Evolutionary conservation across 805 yeast genomes (phyloP).

Genomic region (Brettanomyces bruxellensis): DNA sequence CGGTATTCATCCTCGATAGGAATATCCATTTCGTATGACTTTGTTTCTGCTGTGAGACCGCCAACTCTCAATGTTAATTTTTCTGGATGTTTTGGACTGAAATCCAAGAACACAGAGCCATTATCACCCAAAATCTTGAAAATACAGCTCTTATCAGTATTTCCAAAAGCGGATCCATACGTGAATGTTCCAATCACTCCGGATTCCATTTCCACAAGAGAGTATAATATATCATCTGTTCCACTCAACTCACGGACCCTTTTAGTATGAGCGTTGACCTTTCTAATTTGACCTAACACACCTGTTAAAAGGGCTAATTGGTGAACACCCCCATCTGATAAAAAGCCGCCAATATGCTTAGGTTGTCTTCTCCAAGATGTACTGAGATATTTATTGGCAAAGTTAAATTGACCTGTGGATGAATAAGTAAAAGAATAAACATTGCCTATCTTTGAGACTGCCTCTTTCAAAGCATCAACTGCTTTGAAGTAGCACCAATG

Average conservation of each 20-base stretch:
- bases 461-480: slow-evolving; percentile 43
- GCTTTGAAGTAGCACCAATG: slow-evolving; percentile 74
- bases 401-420: slow-evolving; percentile 66
- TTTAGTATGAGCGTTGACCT: slow-evolving; percentile 66
- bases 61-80: slow-evolving; percentile 34
- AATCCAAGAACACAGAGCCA: slow-evolving; percentile 67
- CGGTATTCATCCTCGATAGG: slow-evolving; percentile 37
- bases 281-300: slow-evolving; percentile 63
- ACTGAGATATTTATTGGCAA: slow-evolving; percentile 46
- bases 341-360: slow-evolving; percentile 85
- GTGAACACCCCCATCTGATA: slow-evolving; percentile 96
- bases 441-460: slow-evolving; percentile 65
- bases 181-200: slow-evolving; percentile 73
- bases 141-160: slow-evolving; percentile 56
- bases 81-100: slow-evolving; percentile 39
- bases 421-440: slow-evolving; percentile 61
- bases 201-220: slow-evolving; percentile 54
- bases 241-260: slow-evolving; percentile 77
- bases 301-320: slow-evolving; percentile 82
- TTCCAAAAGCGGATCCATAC: slow-evolving; percentile 82
- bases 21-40: slow-evolving; percentile 24
- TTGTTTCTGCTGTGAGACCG: slow-evolving; percentile 49
- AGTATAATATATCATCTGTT: slow-evolving; percentile 68
- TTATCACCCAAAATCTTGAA: slow-evolving; percentile 70
- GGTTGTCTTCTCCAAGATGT: slow-evolving; percentile 89